Base-by-base conservation (phyloP, 371 early-diverging fungal species). In the Mortierella sp. region DNA sequence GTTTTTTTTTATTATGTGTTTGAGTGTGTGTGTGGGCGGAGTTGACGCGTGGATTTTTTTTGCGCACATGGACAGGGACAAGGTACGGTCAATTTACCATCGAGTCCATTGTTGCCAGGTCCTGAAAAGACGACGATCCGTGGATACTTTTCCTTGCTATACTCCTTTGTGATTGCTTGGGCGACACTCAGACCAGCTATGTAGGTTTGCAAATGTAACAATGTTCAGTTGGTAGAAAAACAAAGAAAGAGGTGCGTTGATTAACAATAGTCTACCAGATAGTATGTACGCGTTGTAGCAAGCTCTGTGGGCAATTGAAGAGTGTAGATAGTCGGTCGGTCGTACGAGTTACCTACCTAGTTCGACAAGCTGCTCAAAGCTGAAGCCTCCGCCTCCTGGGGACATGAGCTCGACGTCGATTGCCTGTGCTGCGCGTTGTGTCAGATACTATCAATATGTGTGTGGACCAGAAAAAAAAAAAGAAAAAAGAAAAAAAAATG, bases 51-150 rank as follows among this genome's bases (percentile, higher is more conserved):
- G 2, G 16, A 47, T n/a, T 24, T 26, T 11, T 40, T 2, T 10
- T 5, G 24, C n/a, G n/a, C n/a, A n/a, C n/a, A n/a, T n/a, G n/a
- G n/a, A n/a, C n/a, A n/a, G n/a, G n/a, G n/a, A n/a, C n/a, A 4
- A 9, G 55, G n/a, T 14, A 16, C 9, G 4, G 24, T 10, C 4
- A 24, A 71, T 53, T 70, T 82, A 88, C 93, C 99, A 85, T 98
- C 99, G 31, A 97, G 97, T n/a, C 98, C 98, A 82, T 98, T 98
- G 82, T 98, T 98, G 71, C 96, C 98, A 34, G 96, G 96, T 0
- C 95, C 95, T 52, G 93, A 92, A 77, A 94, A 95, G 11, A 97
- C 91, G 2, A 95, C 85, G 2, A 96, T 89, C 19, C 88, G 89
- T 6, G 91, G 78, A 44, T 87, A 85, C 34, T 80, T 85, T 3